Percentiles rank a stretch among this genome's conserved stretches.
phyloP scores from a whole-genome alignment of 164 flowering plant species.

The Nymphaea thermarum region DNA sequence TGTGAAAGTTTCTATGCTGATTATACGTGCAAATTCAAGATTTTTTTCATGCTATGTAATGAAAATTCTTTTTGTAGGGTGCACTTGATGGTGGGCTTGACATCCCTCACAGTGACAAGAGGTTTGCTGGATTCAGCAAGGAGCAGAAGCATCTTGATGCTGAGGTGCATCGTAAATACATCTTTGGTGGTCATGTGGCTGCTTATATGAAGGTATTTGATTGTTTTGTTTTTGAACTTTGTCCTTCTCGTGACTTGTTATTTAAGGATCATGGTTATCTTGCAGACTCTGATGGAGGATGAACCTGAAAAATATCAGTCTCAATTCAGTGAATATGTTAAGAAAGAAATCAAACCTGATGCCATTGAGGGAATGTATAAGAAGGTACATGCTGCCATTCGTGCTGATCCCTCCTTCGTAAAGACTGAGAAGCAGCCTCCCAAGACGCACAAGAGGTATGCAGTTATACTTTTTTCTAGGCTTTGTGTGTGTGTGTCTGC shows the following conservation, averaged over 20 bases:
- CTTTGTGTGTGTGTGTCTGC: too few relatives aligned
- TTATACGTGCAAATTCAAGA: too few relatives aligned
- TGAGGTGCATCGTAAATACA: conserved; percentile 70
- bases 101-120: conserved; percentile 81
- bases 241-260: background rate
- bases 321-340: conserved; percentile 15
- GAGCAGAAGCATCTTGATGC: conserved; percentile 64
- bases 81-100: conserved; percentile 87
- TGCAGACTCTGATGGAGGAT: conserved; percentile 55
- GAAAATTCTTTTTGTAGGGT: conserved; percentile 28
- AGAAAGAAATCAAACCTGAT: conserved; percentile 53
- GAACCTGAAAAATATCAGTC: conserved; percentile 82
- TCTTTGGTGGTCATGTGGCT: conserved; percentile 77
- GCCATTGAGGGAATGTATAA: conserved; percentile 45
- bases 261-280: background rate
- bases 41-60: too few relatives aligned
- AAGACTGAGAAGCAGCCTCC: conserved; percentile 61
- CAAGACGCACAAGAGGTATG: conserved; percentile 70
- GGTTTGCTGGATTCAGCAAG: conserved; percentile 70
- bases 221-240: background rate
- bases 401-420: conserved; percentile 34
- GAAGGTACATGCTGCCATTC: conserved; percentile 51
- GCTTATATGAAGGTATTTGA: conserved; percentile 50
- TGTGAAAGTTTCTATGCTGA: too few relatives aligned
- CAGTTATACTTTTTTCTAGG: too few relatives aligned